phyloP scores from a whole-genome alignment of 805 yeast species.

The Candida verbasci region DNA sequence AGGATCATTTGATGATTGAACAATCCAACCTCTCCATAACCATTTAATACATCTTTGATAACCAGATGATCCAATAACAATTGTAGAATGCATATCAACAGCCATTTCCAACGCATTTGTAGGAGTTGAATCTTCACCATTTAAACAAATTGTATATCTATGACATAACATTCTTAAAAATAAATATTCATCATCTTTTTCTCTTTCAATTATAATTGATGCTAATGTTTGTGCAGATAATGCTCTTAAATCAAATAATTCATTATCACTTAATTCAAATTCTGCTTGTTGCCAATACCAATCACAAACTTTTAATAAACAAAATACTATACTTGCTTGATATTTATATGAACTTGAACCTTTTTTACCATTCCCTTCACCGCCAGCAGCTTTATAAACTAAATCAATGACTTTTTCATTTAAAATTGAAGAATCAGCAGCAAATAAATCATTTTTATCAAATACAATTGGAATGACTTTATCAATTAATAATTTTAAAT shows the following conservation, averaged over 20 bases:
- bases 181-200: slow-evolving; percentile 54
- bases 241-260: slow-evolving; percentile 56
- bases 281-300: slow-evolving; percentile 69
- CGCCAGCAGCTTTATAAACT: slow-evolving; percentile 76
- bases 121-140: slow-evolving; percentile 59
- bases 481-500: slow-evolving; percentile 71
- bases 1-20: slow-evolving; percentile 69
- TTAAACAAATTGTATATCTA: slow-evolving; percentile 61
- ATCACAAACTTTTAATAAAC: slow-evolving; percentile 65
- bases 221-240: slow-evolving; percentile 74
- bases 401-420: slow-evolving; percentile 55
- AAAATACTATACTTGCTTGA: slow-evolving; percentile 64
- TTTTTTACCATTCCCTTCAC: slow-evolving; percentile 54
- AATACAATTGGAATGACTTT: slow-evolving; percentile 64
- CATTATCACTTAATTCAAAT: slow-evolving; percentile 63
- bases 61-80: slow-evolving; percentile 74
- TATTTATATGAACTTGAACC: slow-evolving; percentile 59
- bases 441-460: slow-evolving; percentile 43
- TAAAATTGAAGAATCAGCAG: slow-evolving; percentile 56
- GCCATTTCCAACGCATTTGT: slow-evolving; percentile 80
- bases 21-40: slow-evolving; percentile 93
- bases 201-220: slow-evolving; percentile 60
- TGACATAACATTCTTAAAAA: slow-evolving; percentile 76
- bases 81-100: slow-evolving; percentile 76
- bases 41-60: slow-evolving; percentile 83